Conservation (phyloP, 2,329 filamentous ascomycete species). For the Juglanconis sp. region DNA sequence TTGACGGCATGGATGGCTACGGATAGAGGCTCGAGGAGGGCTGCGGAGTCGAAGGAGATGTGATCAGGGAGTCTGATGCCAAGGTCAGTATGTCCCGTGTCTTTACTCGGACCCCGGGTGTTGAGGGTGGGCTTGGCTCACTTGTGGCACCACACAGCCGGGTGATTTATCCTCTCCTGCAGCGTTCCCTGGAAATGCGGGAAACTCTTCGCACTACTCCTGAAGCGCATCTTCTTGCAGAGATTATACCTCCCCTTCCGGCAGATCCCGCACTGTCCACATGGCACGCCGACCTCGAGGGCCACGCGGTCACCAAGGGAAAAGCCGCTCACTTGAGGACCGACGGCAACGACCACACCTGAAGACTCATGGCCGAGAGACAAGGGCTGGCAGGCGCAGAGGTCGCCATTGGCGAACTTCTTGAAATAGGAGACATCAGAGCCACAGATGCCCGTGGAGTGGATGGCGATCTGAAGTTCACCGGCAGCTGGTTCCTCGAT, state of each 20-base stretch:
- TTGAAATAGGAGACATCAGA: slow-evolving; percentile 71
- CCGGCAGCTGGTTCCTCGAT: slow-evolving; percentile 45
- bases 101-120: background rate
- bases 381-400: slow-evolving; percentile 63
- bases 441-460: slow-evolving; percentile 66
- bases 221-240: slow-evolving; percentile 59
- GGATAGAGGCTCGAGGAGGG: slow-evolving; percentile 59
- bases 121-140: slow-evolving; percentile 29
- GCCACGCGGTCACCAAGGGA: slow-evolving; percentile 56
- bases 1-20: slow-evolving; percentile 62
- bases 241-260: slow-evolving; percentile 57
- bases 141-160: slow-evolving; percentile 61
- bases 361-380: slow-evolving; percentile 64
- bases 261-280: slow-evolving; percentile 49
- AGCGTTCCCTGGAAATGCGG: slow-evolving; percentile 63
- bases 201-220: slow-evolving; percentile 60
- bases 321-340: slow-evolving; percentile 50
- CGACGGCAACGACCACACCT: slow-evolving; percentile 55
- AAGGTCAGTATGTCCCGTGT: slow-evolving; percentile 18
- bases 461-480: slow-evolving; percentile 64
- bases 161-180: slow-evolving; percentile 61
- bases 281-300: slow-evolving; percentile 55
- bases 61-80: slow-evolving; percentile 50
- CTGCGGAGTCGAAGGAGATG: slow-evolving; percentile 57
- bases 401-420: slow-evolving; percentile 68